These are phyloP conservation scores for Colletotrichum tamarilloi DNA, from an alignment of 2,329 filamentous ascomycete species.

Conservation along the genomic window DNA sequence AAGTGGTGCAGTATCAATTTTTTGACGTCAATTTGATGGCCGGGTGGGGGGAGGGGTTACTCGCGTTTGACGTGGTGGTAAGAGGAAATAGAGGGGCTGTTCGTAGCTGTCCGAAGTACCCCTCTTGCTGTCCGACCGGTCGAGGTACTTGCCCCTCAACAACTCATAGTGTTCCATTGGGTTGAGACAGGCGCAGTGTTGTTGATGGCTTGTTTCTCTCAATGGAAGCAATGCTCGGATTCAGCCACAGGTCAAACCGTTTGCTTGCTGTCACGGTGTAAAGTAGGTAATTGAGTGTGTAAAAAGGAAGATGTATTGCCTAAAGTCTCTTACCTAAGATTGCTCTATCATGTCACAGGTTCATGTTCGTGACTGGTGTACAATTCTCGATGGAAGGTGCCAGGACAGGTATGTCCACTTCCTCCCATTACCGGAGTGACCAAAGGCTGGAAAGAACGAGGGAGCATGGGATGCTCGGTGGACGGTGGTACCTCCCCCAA, in stretches of 20 bases:
- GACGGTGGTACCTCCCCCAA: neutral
- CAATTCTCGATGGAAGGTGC: neutral
- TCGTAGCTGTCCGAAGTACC: neutral
- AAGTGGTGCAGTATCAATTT: conserved; percentile 17
- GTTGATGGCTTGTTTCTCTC: neutral
- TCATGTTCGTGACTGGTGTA: neutral
- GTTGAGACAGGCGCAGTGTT: conserved; percentile 5
- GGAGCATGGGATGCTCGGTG: neutral
- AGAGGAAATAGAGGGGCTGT: conserved; percentile 16
- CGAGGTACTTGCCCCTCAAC: conserved; percentile 22
- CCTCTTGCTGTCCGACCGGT: neutral
- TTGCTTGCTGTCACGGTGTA: neutral
- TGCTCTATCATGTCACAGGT: neutral
- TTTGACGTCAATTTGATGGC: conserved; percentile 35
- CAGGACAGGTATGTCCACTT: neutral
- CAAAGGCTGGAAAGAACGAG: neutral
- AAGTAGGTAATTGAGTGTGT: neutral
- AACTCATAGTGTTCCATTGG: neutral
- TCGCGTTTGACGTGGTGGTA: conserved; percentile 27
- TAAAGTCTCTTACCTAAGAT: neutral
- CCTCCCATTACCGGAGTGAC: neutral
- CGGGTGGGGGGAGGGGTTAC: conserved; percentile 31
- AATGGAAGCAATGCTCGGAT: neutral
- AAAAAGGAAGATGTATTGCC: no score
- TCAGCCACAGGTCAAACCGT: neutral